Base-by-base conservation (phyloP, 352 stramenopile species). In the Aphanomyces invadans region DNA sequence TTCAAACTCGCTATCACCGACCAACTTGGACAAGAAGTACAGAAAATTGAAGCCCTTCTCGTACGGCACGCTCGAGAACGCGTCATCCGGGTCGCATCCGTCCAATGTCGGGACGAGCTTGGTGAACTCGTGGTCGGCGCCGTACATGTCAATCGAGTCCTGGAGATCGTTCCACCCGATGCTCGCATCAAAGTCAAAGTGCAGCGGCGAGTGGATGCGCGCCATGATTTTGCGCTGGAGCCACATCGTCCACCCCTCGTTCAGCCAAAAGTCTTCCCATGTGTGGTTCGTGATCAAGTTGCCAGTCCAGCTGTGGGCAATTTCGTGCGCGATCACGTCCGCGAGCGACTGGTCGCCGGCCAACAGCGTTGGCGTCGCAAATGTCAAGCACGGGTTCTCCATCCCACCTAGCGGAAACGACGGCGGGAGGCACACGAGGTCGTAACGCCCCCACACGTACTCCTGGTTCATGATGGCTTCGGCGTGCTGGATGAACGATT, bases 211-310 rank as follows among this genome's bases (percentile, higher is more conserved):
- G 19, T 76, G 62, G 54, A 85, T 86, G 3, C 70, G 73, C 2
- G 78, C 80, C 79, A 97, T 95, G 64, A 99, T 98, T 71, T 98
- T 98, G 36, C 96, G 83, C 77, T 99, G 88, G n/a, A 98, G 83
- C 84, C 95, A 99, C 63, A 96, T 88, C 1, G 97, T 99, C 92
- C 92, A 98, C 12, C 95, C 95, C 69, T 99, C 97, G 71, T 99
- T 99, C n/a, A 99, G 76, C 95, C 95, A 98, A 73, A 99, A 98
- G 73, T 98, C 87, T 21, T 86, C 86, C 86, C 88, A 99, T 55
- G 88, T 97, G 61, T 78, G 77, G 81, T 98, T 99, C 9, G 96
- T 99, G 15, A 99, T 89, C 5, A 99, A 70, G 76, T 99, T 99
- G 4, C 96, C 96, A 0, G 91, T 98, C 96, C 96, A 99, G 51